Evolutionary conservation across 441 rosid species (phyloP).

Genomic region (Jatropha multifida): DNA sequence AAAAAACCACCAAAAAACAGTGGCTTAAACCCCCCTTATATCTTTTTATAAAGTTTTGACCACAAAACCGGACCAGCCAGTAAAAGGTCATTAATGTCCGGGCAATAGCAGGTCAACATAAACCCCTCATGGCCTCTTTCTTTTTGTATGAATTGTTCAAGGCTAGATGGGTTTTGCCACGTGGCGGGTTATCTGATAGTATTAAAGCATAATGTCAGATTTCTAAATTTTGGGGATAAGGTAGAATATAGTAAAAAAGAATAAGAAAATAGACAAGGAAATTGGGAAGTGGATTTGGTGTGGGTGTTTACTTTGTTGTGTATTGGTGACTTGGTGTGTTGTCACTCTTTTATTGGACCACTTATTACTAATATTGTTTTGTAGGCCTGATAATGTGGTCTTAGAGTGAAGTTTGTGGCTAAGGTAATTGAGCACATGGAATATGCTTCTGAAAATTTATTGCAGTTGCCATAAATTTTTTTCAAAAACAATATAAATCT

Average conservation of each 20-base stretch:
- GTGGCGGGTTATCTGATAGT: slow-evolving; percentile 27
- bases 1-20: slow-evolving; percentile 31
- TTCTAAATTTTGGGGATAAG: slow-evolving; percentile 29
- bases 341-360: neutral
- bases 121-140: slow-evolving; percentile 17
- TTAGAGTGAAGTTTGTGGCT: slow-evolving; percentile 5
- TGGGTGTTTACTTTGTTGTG: neutral
- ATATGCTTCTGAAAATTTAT: neutral
- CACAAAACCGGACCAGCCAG: slow-evolving; percentile 58
- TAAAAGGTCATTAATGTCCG: slow-evolving; percentile 24
- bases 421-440: neutral
- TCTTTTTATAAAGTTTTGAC: slow-evolving; percentile 32
- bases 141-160: slow-evolving; percentile 20
- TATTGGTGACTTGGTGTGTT: neutral
- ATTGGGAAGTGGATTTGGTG: slow-evolving; percentile 1
- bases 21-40: slow-evolving; percentile 55
- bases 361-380: neutral
- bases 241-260: slow-evolving; percentile 4
- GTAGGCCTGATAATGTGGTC: neutral
- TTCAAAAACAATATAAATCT: neutral
- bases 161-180: slow-evolving; percentile 30
- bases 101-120: slow-evolving; percentile 40
- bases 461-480: neutral
- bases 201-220: neutral
- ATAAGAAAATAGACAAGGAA: neutral